Base-by-base conservation (phyloP, 176 grass and related monocot genomes). In the Cocos nucifera region DNA sequence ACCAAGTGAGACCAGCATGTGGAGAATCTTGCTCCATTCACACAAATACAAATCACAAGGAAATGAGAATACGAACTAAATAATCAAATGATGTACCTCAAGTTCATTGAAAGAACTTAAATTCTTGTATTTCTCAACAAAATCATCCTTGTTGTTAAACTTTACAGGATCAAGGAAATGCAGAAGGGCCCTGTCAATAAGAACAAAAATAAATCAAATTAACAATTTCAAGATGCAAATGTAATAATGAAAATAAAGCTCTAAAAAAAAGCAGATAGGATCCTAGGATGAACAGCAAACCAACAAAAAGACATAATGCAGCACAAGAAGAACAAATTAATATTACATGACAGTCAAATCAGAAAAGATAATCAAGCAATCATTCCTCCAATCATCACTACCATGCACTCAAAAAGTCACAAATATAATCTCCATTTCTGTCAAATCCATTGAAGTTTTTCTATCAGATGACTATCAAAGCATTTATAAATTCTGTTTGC, bases 81-180 rank as follows among this genome's bases (percentile, higher is more conserved):
- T 44, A 44, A 44, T 44, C 2, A 44, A 14, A 44, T 44, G 35
- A 20, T 28, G 32, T 78, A 97, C 93, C 93, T 92, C 87, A 15
- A 52, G 83, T 91, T 97, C 93, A 58, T 92, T 85, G 23, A 97
- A 97, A 29, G 87, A 88, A 75, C 81, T 98, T 60, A 98, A 74
- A 75, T 92, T 98, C 73, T 98, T 98, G 76, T 98, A 98, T 80
- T 77, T 85, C 70, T 98, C 87, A 68, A 98, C 81, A 98, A 98
- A 98, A 78, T 82, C 80, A 64, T 98, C 93, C 70, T 98, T 98
- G 67, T 66, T 92, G 65, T 73, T 86, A 68, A 98, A 98, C 67
- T 98, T 98, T 26, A 66, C 70, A 30, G 85, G 73, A 76, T 98
- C 93, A 79, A 98, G 93, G 71, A 98, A 98, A 80, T 98, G 93